A percentile compares a stretch with the other conserved stretches of the same genome.
These are phyloP conservation scores for Sordariomycetes sp. DNA, from an alignment of 2,329 filamentous ascomycete genomes.

Conservation along the genomic window DNA sequence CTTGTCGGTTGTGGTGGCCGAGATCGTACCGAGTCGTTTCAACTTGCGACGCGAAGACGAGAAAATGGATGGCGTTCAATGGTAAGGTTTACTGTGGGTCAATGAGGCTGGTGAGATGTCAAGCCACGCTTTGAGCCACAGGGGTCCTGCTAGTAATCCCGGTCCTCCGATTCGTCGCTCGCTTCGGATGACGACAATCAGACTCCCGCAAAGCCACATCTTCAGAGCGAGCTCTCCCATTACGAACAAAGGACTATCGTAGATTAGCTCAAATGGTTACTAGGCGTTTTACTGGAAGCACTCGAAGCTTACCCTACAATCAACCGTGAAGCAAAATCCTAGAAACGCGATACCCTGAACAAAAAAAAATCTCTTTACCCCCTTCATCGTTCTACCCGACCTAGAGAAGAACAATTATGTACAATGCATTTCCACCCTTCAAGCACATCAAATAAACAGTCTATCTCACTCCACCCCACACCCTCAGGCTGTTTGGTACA, in stretches of 20 bases:
- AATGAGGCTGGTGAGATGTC: constrained; percentile 1
- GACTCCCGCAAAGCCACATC: no score
- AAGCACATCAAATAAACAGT: constrained; percentile 2
- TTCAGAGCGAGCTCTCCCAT: no score
- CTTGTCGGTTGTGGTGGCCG: constrained; percentile 14
- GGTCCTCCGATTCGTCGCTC: no score
- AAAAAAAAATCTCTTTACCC: neutral
- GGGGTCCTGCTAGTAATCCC: no score
- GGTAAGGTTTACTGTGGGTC: constrained; percentile 6
- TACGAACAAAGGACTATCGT: no score
- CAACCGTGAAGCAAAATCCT: no score
- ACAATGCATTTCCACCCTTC: constrained; percentile 1
- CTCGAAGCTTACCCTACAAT: no score
- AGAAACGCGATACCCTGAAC: neutral
- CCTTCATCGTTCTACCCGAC: constrained; percentile 1
- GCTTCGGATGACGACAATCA: no score
- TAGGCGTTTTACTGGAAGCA: no score
- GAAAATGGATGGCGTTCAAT: neutral
- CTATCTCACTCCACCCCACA: neutral
- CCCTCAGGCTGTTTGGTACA: no score
- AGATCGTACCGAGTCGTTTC: neutral
- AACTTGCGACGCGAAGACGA: neutral
- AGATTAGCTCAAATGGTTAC: no score
- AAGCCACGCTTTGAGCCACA: neutral
- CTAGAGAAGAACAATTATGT: constrained; percentile 5